Percentiles rank a stretch among this genome's conserved stretches.
Evolutionary conservation across 176 grass and related monocot species (phyloP).

Genomic region (Paspalum notatum): DNA sequence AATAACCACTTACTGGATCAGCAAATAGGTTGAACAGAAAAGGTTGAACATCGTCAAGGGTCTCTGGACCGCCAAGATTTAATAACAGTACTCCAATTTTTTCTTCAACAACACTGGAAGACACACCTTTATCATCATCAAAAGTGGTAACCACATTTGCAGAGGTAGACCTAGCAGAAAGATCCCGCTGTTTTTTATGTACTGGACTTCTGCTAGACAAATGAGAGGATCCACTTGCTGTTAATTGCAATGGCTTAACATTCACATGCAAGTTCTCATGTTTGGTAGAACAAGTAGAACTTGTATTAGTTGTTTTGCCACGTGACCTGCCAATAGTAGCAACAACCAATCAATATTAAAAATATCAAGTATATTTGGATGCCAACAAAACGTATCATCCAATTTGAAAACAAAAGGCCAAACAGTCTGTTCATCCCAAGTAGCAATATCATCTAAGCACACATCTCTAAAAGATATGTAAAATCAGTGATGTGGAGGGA

Average conservation of each 20-base stretch:
- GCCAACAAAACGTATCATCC: not conserved
- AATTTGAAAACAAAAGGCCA: not conserved
- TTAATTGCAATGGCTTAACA: slow-evolving; percentile 37
- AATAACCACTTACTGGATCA: slow-evolving; percentile 59
- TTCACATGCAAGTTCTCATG: slow-evolving; percentile 9
- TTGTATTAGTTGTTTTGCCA: not conserved
- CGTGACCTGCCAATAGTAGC: slow-evolving; percentile 39
- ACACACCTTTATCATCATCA: slow-evolving; percentile 34
- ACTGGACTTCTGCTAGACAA: slow-evolving; percentile 34
- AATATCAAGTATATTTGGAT: not conserved
- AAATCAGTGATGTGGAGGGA: not conserved
- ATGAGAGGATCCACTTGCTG: slow-evolving; percentile 31
- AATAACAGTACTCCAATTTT: slow-evolving; percentile 87
- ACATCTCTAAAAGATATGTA: not conserved
- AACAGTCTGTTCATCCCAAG: not conserved
- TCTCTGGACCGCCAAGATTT: slow-evolving; percentile 95
- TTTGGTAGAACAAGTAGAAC: not conserved
- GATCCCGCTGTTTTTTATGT: slow-evolving; percentile 16
- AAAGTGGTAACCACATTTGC: slow-evolving; percentile 41
- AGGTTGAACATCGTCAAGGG: slow-evolving; percentile 83
- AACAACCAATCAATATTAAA: slow-evolving; percentile 22
- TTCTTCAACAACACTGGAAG: slow-evolving; percentile 51
- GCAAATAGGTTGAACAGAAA: slow-evolving; percentile 70
- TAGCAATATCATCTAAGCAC: not conserved
- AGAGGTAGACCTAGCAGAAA: slow-evolving; percentile 40